A percentile compares a stretch with the other conserved stretches of the same genome.
Evolutionary conservation across 805 yeast species (phyloP).

Genomic region (Metschnikowia similis): DNA sequence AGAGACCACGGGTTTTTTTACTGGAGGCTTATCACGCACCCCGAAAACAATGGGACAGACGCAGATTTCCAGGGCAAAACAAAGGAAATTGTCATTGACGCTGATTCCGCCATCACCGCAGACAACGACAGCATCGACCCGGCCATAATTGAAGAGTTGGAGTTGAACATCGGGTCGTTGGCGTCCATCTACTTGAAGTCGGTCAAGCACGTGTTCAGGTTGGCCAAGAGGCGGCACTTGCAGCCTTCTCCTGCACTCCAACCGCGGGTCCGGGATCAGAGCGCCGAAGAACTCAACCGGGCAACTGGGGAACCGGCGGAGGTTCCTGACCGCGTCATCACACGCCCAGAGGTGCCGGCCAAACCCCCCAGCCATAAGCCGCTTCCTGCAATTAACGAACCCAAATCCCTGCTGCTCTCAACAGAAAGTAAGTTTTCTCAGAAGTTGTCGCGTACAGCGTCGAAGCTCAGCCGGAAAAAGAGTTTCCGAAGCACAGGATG

Average conservation of each 20-base stretch:
- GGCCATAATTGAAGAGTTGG: slow-evolving; percentile 70
- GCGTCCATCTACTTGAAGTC: slow-evolving; percentile 85
- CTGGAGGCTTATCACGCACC: slow-evolving; percentile 66
- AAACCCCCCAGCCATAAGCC: slow-evolving; percentile 5
- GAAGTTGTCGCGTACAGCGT: slow-evolving; percentile 34
- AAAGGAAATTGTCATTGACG: slow-evolving; percentile 52
- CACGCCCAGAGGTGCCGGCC: background rate
- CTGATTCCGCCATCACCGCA: slow-evolving; percentile 58
- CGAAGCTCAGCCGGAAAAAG: slow-evolving; percentile 22
- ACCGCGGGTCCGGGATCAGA: slow-evolving; percentile 12
- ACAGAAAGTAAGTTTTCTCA: slow-evolving; percentile 18
- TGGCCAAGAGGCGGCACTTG: slow-evolving; percentile 49
- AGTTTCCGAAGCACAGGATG: slow-evolving; percentile 2
- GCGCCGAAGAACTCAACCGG: slow-evolving; percentile 2
- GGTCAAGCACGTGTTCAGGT: slow-evolving; percentile 71
- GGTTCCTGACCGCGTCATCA: slow-evolving; percentile 1
- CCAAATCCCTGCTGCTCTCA: background rate
- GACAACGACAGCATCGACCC: slow-evolving; percentile 71
- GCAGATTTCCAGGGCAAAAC: slow-evolving; percentile 38
- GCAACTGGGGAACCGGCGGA: slow-evolving; percentile 13
- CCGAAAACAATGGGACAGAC: slow-evolving; percentile 22
- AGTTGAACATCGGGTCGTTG: slow-evolving; percentile 73
- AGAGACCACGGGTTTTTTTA: slow-evolving; percentile 83
- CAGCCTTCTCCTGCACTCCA: slow-evolving; percentile 45
- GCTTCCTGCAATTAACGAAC: slow-evolving; percentile 7